Percentiles rank a stretch among this genome's conserved stretches.
phyloP scores from a whole-genome alignment of 805 yeast species.

The Metschnikowia corniflorae region DNA sequence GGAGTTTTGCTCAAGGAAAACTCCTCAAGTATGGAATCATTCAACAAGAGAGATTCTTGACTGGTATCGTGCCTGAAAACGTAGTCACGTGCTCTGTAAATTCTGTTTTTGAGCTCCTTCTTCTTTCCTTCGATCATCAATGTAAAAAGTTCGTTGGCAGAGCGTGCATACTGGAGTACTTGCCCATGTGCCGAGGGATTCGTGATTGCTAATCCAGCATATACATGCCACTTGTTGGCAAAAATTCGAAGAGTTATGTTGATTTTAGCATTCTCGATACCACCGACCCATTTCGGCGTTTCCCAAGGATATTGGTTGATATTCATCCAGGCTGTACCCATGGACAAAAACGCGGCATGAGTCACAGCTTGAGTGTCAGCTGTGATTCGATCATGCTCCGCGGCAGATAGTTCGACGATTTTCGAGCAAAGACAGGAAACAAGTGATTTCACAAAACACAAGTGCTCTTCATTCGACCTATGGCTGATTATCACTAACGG shows the following conservation, averaged over 20 bases:
- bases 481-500: conserved; percentile 86
- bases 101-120: conserved; percentile 54
- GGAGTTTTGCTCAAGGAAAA: conserved; percentile 74
- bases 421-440: conserved; percentile 76
- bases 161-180: conserved; percentile 81
- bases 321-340: conserved; percentile 95
- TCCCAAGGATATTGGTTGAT: conserved; percentile 90
- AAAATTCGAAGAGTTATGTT: conserved; percentile 88
- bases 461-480: conserved; percentile 52
- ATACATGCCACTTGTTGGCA: conserved; percentile 96
- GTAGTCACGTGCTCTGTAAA: conserved; percentile 62
- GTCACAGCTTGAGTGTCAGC: conserved; percentile 99
- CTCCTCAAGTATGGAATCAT: conserved; percentile 73
- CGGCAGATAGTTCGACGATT: conserved; percentile 72
- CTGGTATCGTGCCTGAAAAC: conserved; percentile 69
- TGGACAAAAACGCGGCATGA: conserved; percentile 92
- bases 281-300: conserved; percentile 81
- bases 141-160: conserved; percentile 78
- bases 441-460: conserved; percentile 58
- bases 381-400: conserved; percentile 89
- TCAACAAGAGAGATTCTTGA: conserved; percentile 61
- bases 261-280: conserved; percentile 92
- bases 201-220: conserved; percentile 94
- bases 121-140: conserved; percentile 71
- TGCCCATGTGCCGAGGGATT: conserved; percentile 94